Evolutionary conservation across 805 yeast species (phyloP).

Genomic region (Cyberlindnera japonica): DNA sequence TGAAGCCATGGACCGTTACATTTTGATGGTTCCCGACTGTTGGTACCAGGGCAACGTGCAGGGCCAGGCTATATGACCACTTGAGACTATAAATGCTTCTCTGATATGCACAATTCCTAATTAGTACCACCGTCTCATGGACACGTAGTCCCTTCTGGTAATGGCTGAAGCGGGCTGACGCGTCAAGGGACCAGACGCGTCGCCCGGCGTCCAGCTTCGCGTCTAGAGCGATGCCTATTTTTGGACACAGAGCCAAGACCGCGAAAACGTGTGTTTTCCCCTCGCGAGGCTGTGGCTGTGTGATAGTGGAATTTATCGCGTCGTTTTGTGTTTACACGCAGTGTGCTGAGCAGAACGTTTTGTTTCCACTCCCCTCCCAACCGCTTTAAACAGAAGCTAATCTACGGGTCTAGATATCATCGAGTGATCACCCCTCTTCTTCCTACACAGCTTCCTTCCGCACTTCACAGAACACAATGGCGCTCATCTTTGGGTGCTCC

Average conservation of each 20-base stretch:
- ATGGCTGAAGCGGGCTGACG: no score
- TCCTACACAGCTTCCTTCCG: no score
- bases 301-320: neutral
- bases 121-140: no score
- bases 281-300: neutral
- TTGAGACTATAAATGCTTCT: neutral
- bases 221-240: no score
- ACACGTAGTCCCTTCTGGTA: no score
- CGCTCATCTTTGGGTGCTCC: constrained; percentile 37
- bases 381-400: no score
- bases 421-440: no score
- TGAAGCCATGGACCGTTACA: constrained; percentile 96
- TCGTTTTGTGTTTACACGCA: neutral
- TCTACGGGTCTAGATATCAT: no score
- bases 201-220: neutral
- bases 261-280: neutral
- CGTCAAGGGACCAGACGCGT: no score
- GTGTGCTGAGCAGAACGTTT: no score
- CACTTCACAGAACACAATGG: constrained; percentile 13
- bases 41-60: constrained; percentile 36
- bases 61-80: neutral
- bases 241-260: no score
- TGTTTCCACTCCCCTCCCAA: neutral
- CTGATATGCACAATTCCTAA: no score
- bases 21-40: constrained; percentile 86